phyloP scores from a whole-genome alignment of 78 protist genomes.

The Parvularia atlantis region DNA sequence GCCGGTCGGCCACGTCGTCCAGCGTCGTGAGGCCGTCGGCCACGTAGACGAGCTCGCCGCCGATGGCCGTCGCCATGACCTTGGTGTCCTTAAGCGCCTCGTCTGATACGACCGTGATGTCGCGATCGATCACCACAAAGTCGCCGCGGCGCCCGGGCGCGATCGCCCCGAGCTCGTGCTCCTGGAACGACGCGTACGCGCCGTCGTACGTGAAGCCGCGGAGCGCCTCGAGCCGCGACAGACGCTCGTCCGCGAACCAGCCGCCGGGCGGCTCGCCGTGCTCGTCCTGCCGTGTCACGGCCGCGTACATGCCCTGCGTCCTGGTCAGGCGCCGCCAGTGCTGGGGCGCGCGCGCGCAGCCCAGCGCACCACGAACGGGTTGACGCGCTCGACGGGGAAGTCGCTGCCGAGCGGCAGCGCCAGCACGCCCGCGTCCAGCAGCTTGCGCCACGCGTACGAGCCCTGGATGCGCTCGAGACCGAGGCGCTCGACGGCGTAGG shows the following conservation, averaged over 20 bases:
- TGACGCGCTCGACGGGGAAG: not conserved
- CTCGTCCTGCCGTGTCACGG: no score
- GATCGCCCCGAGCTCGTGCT: not conserved
- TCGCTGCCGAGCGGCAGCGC: slow-evolving; percentile 2
- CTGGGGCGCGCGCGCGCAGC: slow-evolving; percentile 3
- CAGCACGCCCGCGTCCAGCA: not conserved
- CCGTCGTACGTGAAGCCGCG: slow-evolving; percentile 1
- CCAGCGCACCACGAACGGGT: not conserved
- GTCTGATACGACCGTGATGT: no score
- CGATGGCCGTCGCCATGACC: no score
- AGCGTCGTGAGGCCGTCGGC: no score
- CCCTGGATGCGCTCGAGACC: not conserved
- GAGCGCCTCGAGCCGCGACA: not conserved
- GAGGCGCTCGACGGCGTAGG: not conserved
- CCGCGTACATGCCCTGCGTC: no score
- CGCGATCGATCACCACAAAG: not conserved
- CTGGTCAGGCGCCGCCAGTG: no score
- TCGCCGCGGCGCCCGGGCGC: not conserved
- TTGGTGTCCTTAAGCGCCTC: no score
- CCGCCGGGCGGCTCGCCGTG: no score
- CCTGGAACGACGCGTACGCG: not conserved
- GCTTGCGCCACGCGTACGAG: slow-evolving; percentile 1
- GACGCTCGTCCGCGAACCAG: no score
- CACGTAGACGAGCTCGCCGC: no score
- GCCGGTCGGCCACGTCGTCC: no score